These are phyloP conservation scores for Aureobasidium lini DNA, from an alignment of 2,329 filamentous ascomycete species.

Conservation along the genomic window DNA sequence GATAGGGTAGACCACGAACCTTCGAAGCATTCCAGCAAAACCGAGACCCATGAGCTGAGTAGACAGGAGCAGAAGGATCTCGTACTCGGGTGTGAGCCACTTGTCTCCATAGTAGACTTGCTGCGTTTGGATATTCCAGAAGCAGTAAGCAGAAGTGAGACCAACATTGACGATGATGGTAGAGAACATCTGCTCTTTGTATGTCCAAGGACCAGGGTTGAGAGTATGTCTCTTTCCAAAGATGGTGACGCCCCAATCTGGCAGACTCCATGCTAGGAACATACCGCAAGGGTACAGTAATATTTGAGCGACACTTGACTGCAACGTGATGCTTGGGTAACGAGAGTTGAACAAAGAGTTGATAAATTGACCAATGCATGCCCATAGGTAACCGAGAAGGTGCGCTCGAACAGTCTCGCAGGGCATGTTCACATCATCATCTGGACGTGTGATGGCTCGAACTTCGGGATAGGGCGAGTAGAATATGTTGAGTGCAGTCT, in stretches of 20 bases:
- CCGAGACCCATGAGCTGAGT: constrained; percentile 81
- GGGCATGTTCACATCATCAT: constrained; percentile 20
- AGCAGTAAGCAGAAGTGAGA: constrained; percentile 17
- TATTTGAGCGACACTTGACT: constrained; percentile 41
- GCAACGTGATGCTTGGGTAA: constrained; percentile 19
- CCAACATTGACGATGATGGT: constrained; percentile 25
- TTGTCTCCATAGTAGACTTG: constrained; percentile 76
- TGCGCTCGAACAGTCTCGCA: constrained; percentile 28
- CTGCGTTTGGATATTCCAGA: constrained; percentile 69
- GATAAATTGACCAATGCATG: constrained; percentile 22
- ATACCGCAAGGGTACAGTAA: constrained; percentile 77
- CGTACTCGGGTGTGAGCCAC: constrained; percentile 66
- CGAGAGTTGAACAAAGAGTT: constrained; percentile 27
- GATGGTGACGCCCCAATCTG: constrained; percentile 34
- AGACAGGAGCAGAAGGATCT: constrained; percentile 79
- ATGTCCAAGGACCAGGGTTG: constrained; percentile 46
- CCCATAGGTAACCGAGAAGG: constrained; percentile 25
- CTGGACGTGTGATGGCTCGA: constrained; percentile 18
- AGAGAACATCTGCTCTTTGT: constrained; percentile 51
- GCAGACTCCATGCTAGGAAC: constrained; percentile 67
- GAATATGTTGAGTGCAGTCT: constrained; percentile 13
- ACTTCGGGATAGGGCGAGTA: constrained; percentile 22
- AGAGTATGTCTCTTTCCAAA: constrained; percentile 16
- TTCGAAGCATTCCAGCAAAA: constrained; percentile 71
- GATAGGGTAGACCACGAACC: constrained; percentile 73